These are phyloP conservation scores for Mucor saturninus DNA, from an alignment of 371 early-diverging fungal genomes.

Conservation along the genomic window DNA sequence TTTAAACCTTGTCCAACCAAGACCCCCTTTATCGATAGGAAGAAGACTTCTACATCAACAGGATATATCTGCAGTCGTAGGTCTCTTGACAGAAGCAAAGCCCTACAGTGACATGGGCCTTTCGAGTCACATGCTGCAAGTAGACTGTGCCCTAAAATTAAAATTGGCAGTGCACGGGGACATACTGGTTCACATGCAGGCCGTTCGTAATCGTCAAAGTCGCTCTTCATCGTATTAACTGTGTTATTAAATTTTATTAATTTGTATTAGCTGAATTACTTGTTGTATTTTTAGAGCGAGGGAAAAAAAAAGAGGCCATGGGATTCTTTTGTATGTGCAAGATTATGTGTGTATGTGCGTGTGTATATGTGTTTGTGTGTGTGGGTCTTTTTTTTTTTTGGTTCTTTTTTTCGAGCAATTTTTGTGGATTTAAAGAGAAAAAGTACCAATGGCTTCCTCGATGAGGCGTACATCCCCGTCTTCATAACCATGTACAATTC, in stretches of 20 bases:
- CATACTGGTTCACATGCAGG: background rate
- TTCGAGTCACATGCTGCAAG: background rate
- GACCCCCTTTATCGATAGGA: background rate
- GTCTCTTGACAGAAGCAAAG: background rate
- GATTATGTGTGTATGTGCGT: too few relatives aligned
- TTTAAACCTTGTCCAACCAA: background rate
- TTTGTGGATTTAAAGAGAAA: background rate
- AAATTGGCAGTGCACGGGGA: background rate
- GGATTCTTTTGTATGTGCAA: too few relatives aligned
- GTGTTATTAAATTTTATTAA: too few relatives aligned
- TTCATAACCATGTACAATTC: conserved; percentile 44
- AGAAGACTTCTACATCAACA: background rate
- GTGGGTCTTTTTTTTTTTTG: background rate
- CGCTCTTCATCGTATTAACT: too few relatives aligned
- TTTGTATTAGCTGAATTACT: too few relatives aligned
- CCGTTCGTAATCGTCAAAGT: background rate
- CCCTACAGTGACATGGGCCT: background rate
- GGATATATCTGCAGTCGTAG: background rate
- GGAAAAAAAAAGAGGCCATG: background rate
- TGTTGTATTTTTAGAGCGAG: background rate
- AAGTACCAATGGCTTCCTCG: conserved; percentile 40
- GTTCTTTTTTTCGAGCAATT: background rate
- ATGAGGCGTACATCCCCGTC: conserved; percentile 52
- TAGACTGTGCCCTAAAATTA: background rate
- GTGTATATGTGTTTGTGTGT: too few relatives aligned